Evolutionary conservation across 139 green algal genomes (phyloP).

Genomic region (Yamagishiella unicocca): DNA sequence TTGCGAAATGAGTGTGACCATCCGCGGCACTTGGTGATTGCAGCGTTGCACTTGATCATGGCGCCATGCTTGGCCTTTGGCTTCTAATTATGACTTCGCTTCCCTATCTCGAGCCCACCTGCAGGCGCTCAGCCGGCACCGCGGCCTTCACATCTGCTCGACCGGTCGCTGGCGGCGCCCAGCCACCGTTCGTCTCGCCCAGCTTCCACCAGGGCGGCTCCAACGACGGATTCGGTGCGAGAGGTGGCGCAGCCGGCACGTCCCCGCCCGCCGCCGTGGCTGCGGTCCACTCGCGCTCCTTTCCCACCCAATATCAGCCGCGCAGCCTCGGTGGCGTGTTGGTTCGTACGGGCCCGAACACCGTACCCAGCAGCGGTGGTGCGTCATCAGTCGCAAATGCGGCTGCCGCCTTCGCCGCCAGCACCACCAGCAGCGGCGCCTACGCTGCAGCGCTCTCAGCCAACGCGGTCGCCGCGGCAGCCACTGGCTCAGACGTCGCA

Average conservation of each 20-base stretch:
- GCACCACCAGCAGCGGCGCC: neutral
- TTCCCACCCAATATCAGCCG: conserved; percentile 34
- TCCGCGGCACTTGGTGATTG: too few relatives aligned
- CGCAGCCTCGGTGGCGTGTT: conserved; percentile 13
- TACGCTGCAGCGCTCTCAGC: conserved; percentile 7
- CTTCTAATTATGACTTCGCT: too few relatives aligned
- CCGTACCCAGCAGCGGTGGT: too few relatives aligned
- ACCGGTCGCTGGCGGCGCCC: neutral
- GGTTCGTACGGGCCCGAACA: too few relatives aligned
- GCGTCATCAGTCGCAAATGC: too few relatives aligned
- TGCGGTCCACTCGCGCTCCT: neutral
- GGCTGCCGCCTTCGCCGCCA: neutral
- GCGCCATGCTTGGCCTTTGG: too few relatives aligned
- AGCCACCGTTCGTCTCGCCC: neutral
- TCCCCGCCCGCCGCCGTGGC: neutral
- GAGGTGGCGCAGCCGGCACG: too few relatives aligned
- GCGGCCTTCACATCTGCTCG: neutral
- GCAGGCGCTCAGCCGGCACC: conserved; percentile 4
- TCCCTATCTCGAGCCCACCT: too few relatives aligned
- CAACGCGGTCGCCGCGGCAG: neutral
- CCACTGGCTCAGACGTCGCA: neutral
- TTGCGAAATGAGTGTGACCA: too few relatives aligned
- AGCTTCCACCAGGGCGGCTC: too few relatives aligned
- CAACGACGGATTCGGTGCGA: neutral
- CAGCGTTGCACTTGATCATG: too few relatives aligned